Percentiles rank a stretch among this genome's conserved stretches.
phyloP scores from a whole-genome alignment of 208 protist genomes.

The Ichthyophonus hoferi region DNA sequence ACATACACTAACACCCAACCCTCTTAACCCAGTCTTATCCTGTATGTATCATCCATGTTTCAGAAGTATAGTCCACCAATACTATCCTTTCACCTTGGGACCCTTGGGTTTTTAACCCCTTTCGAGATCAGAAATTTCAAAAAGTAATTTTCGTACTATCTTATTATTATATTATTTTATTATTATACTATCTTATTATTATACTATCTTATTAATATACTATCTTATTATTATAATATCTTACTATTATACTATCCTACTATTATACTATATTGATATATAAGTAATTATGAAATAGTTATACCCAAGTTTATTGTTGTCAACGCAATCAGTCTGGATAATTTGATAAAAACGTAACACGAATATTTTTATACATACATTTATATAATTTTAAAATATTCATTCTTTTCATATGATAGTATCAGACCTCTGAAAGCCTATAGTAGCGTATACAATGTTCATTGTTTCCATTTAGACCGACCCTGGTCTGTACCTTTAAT shows the following conservation, averaged over 20 bases:
- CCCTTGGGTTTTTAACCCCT: constrained; percentile 64
- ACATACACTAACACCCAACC: neutral
- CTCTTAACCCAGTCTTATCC: constrained; percentile 54
- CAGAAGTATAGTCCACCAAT: constrained; percentile 54
- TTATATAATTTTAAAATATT: too few relatives aligned
- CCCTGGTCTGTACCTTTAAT: neutral
- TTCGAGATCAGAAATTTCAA: constrained; percentile 46
- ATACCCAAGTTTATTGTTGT: neutral
- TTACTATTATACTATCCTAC: neutral
- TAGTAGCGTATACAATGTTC: too few relatives aligned
- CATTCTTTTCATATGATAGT: too few relatives aligned
- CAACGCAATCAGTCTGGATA: too few relatives aligned
- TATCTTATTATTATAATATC: neutral
- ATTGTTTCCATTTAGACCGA: neutral
- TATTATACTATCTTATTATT: neutral
- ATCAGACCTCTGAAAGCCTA: too few relatives aligned
- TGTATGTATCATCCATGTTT: constrained; percentile 53
- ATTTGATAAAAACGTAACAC: too few relatives aligned
- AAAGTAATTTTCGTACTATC: neutral
- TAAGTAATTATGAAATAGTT: neutral
- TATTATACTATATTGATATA: neutral
- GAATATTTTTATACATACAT: too few relatives aligned
- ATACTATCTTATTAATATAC: neutral
- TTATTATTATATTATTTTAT: neutral
- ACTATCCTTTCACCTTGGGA: constrained; percentile 63